Base-by-base conservation (phyloP, 1,284 basidiomycete species). In the Mycena sp. region DNA sequence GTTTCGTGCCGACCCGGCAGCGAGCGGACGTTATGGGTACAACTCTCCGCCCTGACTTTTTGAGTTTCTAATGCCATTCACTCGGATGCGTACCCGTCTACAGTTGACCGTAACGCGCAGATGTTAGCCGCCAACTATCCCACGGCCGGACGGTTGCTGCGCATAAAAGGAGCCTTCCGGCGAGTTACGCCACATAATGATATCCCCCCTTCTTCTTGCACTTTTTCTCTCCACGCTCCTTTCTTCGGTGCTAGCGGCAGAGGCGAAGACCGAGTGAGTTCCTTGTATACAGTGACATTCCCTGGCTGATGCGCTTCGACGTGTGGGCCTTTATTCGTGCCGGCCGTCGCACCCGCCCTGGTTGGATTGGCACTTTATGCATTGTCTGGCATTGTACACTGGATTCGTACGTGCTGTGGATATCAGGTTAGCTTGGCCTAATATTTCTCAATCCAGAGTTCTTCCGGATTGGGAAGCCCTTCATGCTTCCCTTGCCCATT, bases 401-500 rank as follows among this genome's bases (percentile, higher is more conserved):
- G 46, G 37, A 49, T 58, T 7, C 56, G 56, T 58, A 14, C 37
- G 46, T 58, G 5, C 29, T 30, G 6, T 17, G 4, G 19, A 23
- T 30, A 5, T 19, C 40, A 40, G 38, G 17, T 30, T 29, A 19
- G 28, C 16, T 19, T 41, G 14, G n/a, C 21, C 28, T 44, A 14
- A 28, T 14, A 25, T 30, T 35, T 21, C 11, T 12, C 23, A 7
- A 12, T 9, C 3, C 21, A 58, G 57, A 58, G 7, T 45, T 51
- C 14, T 59, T 59, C 41, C 29, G 57, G 11, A 43, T 45, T 17
- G 57, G 61, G 19, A 38, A 37, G 26, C 55, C 45, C 29, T 63
- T 37, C 21, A 63, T 63, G 61, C 40, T 63, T 16, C 10, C 49
- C 1, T 37, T 63, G 41, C 19, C 43, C 4, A 52, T 63, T 25